phyloP scores from a whole-genome alignment of 352 stramenopile genomes.

The Globisporangium solare region DNA sequence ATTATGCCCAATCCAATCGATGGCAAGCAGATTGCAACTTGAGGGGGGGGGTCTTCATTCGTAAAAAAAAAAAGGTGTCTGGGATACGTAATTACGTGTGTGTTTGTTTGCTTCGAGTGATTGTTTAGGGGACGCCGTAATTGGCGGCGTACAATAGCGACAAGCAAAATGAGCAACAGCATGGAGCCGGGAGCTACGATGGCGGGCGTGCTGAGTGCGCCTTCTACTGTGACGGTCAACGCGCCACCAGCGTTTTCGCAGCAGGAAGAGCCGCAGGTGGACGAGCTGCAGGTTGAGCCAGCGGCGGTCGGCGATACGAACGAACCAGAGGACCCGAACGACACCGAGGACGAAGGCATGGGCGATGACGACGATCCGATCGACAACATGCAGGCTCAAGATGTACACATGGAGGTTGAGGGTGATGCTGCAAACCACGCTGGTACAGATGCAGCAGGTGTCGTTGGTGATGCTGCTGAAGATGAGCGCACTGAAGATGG shows the following conservation, averaged over 20 bases:
- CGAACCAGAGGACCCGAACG: slow-evolving; percentile 1
- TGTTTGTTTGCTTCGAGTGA: too few species aligned
- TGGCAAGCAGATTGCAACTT: not conserved
- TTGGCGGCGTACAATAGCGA: too few species aligned
- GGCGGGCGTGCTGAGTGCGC: too few species aligned
- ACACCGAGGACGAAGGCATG: slow-evolving; percentile 3
- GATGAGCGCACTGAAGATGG: not conserved
- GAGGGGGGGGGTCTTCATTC: not conserved
- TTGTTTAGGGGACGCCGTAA: too few species aligned
- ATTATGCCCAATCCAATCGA: too few species aligned
- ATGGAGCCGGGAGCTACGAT: not conserved
- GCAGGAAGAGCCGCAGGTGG: not conserved
- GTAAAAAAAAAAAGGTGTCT: not conserved
- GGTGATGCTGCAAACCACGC: too few species aligned
- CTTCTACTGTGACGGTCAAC: not conserved
- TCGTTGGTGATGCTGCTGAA: not conserved
- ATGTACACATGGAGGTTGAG: too few species aligned
- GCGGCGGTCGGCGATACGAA: not conserved
- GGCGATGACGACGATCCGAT: not conserved
- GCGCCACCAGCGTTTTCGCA: not conserved
- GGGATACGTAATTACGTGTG: not conserved
- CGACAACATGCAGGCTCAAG: too few species aligned
- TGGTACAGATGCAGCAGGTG: too few species aligned
- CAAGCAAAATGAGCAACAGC: not conserved
- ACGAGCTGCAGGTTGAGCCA: too few species aligned